Percentiles rank a stretch among this genome's conserved stretches.
Conservation (phyloP, 2,329 filamentous ascomycete species). For the Fusarium algeriense region DNA sequence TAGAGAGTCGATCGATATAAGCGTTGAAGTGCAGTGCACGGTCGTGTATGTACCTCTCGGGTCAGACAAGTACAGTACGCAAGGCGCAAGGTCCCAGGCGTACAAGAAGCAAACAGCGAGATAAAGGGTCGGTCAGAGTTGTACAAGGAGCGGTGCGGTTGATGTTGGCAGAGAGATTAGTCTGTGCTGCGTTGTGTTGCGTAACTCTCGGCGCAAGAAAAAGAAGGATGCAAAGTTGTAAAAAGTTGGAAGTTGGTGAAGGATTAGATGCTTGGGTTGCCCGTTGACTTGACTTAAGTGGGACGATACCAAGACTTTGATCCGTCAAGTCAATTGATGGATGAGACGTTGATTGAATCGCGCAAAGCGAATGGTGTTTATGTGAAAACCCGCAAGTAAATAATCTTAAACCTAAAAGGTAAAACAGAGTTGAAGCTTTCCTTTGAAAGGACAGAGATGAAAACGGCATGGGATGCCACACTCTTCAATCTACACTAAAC, state of each 20-base stretch:
- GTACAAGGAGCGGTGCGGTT: slow-evolving; percentile 5
- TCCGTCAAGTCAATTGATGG: neutral
- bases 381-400: slow-evolving; percentile 28
- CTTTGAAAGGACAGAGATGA: neutral
- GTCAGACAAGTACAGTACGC: slow-evolving; percentile 17
- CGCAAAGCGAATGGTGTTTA: slow-evolving; percentile 12
- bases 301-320: slow-evolving; percentile 28
- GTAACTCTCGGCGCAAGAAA: neutral
- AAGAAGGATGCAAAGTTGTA: slow-evolving; percentile 1
- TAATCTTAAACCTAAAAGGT: slow-evolving; percentile 24
- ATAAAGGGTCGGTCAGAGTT: slow-evolving; percentile 18
- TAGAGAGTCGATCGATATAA: slow-evolving; percentile 10
- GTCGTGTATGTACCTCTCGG: slow-evolving; percentile 13
- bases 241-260: slow-evolving; percentile 37
- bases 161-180: slow-evolving; percentile 9
- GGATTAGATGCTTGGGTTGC: neutral
- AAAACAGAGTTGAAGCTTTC: slow-evolving; percentile 12
- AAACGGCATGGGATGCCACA: slow-evolving; percentile 17
- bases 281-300: slow-evolving; percentile 21
- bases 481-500: slow-evolving; percentile 26
- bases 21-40: slow-evolving; percentile 23
- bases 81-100: slow-evolving; percentile 31
- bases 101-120: slow-evolving; percentile 30
- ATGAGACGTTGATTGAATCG: slow-evolving; percentile 7
- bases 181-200: neutral